These are phyloP conservation scores for Syzygium grande DNA, from an alignment of 345 rosid species.

Conservation along the genomic window DNA sequence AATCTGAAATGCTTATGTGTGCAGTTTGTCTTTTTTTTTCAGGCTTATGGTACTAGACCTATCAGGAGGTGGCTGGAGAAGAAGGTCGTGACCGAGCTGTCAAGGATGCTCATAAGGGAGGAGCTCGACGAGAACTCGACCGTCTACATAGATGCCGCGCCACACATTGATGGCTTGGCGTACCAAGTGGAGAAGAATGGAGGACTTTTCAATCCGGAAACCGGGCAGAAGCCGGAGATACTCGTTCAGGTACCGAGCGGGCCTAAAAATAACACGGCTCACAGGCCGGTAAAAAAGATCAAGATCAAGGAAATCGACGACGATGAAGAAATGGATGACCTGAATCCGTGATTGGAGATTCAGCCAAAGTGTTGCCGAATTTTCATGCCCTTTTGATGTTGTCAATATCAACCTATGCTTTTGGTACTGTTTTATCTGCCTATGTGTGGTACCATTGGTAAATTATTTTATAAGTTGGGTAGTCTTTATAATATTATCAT, in stretches of 20 bases:
- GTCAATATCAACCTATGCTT: not conserved
- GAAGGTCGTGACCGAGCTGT: constrained; percentile 78
- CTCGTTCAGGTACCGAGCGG: constrained; percentile 45
- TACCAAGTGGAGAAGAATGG: constrained; percentile 68
- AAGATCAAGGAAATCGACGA: constrained; percentile 55
- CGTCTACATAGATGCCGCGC: constrained; percentile 54
- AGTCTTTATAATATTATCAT: too few species aligned
- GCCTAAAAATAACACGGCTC: constrained; percentile 32
- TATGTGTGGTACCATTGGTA: too few species aligned
- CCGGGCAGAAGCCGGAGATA: constrained; percentile 61
- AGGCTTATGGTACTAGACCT: constrained; percentile 91
- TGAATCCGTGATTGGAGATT: not conserved
- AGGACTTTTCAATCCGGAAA: constrained; percentile 64
- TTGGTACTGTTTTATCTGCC: not conserved
- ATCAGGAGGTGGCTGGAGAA: constrained; percentile 92
- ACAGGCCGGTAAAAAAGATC: constrained; percentile 74
- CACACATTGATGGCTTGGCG: constrained; percentile 21
- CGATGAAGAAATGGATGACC: constrained; percentile 43
- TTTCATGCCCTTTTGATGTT: not conserved
- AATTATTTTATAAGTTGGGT: too few species aligned
- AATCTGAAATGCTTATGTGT: not conserved
- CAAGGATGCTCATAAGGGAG: constrained; percentile 72
- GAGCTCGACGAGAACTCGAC: constrained; percentile 81
- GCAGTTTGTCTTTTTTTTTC: not conserved
- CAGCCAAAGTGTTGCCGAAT: not conserved